A percentile compares a stretch with the other conserved stretches of the same genome.
Conservation (phyloP, 1,284 basidiomycete species). For the Athelia sp. region DNA sequence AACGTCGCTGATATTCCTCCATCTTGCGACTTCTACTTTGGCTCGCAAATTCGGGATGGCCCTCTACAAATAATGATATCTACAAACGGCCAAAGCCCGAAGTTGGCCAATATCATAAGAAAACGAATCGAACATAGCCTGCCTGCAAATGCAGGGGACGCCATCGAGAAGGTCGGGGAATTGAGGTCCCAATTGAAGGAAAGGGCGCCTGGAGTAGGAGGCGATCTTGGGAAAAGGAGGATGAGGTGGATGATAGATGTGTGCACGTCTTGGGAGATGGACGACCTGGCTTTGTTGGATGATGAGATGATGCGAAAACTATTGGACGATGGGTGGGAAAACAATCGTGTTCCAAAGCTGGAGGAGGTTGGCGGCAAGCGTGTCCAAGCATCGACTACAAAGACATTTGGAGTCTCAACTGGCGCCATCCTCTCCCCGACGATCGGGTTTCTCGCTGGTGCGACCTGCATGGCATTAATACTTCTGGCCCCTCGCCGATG, state of each 20-base stretch:
- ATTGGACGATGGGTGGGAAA: constrained; percentile 70
- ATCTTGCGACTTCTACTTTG: constrained; percentile 98
- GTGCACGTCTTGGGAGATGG: constrained; percentile 82
- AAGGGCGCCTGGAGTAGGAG: constrained; percentile 75
- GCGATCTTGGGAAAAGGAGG: constrained; percentile 62
- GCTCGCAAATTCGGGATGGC: constrained; percentile 86
- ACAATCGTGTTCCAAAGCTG: constrained; percentile 43
- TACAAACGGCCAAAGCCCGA: constrained; percentile 92
- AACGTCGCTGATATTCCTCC: constrained; percentile 97
- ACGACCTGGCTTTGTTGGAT: constrained; percentile 67
- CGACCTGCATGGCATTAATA: constrained; percentile 17
- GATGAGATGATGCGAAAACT: constrained; percentile 54
- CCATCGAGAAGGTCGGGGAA: constrained; percentile 78
- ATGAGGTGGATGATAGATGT: constrained; percentile 96
- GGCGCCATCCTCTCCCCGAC: constrained; percentile 17
- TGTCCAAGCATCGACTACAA: neutral
- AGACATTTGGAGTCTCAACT: neutral
- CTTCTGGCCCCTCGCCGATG: constrained; percentile 13
- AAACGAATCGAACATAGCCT: constrained; percentile 66
- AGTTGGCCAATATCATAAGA: constrained; percentile 83
- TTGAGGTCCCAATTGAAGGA: constrained; percentile 66
- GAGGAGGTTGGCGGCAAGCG: constrained; percentile 36
- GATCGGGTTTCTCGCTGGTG: constrained; percentile 30
- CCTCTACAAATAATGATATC: constrained; percentile 95
- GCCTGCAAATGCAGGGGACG: constrained; percentile 70